Base-by-base conservation (phyloP, 1,139 yeast species). In the Geotrichum carabidarum region DNA sequence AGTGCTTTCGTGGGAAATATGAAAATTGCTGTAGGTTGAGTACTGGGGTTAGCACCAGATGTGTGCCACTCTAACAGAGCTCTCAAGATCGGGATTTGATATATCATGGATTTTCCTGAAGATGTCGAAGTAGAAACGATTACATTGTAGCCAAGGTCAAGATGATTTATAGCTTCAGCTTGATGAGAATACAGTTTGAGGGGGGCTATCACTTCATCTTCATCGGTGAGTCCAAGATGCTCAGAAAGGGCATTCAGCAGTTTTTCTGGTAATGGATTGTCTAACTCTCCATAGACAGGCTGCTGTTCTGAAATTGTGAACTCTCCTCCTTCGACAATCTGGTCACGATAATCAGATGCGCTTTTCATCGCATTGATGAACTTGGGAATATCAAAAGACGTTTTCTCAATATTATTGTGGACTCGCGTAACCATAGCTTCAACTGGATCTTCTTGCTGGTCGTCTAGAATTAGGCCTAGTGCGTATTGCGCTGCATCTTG, bases 1-100 rank as follows among this genome's bases (percentile, higher is more conserved):
- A 93, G 74, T 0, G 99, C 99, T 65, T 93, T 93, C 0, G 99
- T 93, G 1, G 99, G 99, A 64, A 93, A 93, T 8, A 93, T 83
- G 63, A 87, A 89, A 73, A 94, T 76, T 2, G 96, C 89, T 0
- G 96, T 86, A 6, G 79, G 76, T 3, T 80, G 78, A 54, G 80
- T 79, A 30, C 42, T 8, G 18, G 12, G 17, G 7, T 27, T 17
- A 6, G 30, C 15, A 31, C 38, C 32, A 11, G 34, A 30, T 4
- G 41, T 14, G 15, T 48, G 44, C 50, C 53, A 51, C 6, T 65
- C 61, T 37, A 75, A 71, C 4, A 83, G 63, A 3, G 75, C 70
- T 53, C 77, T 72, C 8, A 91, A 68, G 3, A 93, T 88, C 0
- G 98, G 96, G 1, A 90, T 71, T 68, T 93, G 99, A 65, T 90